Evolutionary conservation across 139 green algal genomes (phyloP), one percentile per base, ranked within the genome.

Genomic region (Pseudopediastrum boryanum): DNA sequence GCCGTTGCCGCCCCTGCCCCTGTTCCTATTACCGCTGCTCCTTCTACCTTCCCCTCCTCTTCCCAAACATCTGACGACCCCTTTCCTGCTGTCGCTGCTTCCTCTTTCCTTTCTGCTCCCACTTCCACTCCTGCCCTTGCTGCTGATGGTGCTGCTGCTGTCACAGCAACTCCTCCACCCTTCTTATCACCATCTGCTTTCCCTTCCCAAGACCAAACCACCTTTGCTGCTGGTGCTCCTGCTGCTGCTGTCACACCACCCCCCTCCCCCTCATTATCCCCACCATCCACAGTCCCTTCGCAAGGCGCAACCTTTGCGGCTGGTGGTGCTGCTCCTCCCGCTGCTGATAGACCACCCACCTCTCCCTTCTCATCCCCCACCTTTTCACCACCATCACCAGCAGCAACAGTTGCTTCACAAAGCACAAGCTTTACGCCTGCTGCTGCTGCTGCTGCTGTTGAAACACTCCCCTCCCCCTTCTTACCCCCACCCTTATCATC

Each of bases 141-240:
- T 62, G 35, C 44, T 35, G 50, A 4, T 44, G 21, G 29, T 61
- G 41, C 42, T 58, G 41, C 38, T 16, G 54, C 74, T 70, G 56
- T 27, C 41, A 31, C 19, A 62, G 56, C 54, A 38, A 27, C 54
- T 64, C 42, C 39, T n/a, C 8, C n/a, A n/a, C n/a, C n/a, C n/a
- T n/a, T n/a, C n/a, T n/a, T n/a, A n/a, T n/a, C n/a, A n/a, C n/a
- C n/a, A n/a, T n/a, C n/a, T n/a, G n/a, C n/a, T n/a, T n/a, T n/a
- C n/a, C n/a, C n/a, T n/a, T n/a, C n/a, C n/a, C n/a, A n/a, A n/a
- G n/a, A n/a, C n/a, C n/a, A n/a, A n/a, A n/a, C n/a, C n/a, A n/a
- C n/a, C n/a, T n/a, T n/a, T 69, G 35, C 39, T 65, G 46, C 43
- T 72, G 61, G 35, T 72, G 74, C 9, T 66, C 21, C 19, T 48